Evolutionary conservation across 148 eudicot species (phyloP).

Genomic region (Nyssa sinensis): DNA sequence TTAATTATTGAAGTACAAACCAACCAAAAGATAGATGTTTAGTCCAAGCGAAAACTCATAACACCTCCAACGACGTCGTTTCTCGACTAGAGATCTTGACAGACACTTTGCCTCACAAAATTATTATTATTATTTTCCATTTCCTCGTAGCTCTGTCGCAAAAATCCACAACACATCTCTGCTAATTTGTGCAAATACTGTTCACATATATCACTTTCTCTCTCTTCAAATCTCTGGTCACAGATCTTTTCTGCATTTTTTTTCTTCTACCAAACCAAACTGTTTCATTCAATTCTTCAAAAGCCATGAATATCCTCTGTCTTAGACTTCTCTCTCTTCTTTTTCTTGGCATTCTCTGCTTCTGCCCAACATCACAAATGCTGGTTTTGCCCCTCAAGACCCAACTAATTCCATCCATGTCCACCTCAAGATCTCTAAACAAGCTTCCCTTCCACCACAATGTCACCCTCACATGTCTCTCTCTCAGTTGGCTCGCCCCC

Average conservation of each 20-base stretch:
- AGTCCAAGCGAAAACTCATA: not conserved
- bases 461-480: slow-evolving; percentile 40
- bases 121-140: not conserved
- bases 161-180: not conserved
- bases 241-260: not conserved
- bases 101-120: not conserved
- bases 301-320: slow-evolving; percentile 3
- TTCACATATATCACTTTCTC: not conserved
- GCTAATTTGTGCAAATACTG: not conserved
- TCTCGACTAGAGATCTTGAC: not conserved
- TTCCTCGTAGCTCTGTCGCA: not conserved
- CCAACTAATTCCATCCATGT: slow-evolving; percentile 19
- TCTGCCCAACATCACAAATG: slow-evolving; percentile 10
- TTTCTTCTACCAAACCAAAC: not conserved
- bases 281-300: not conserved
- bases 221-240: not conserved
- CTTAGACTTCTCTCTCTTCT: slow-evolving; percentile 9
- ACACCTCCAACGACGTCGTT: not conserved
- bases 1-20: not conserved
- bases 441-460: slow-evolving; percentile 47
- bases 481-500: slow-evolving; percentile 43
- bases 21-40: not conserved
- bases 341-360: not conserved
- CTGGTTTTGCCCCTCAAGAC: slow-evolving; percentile 37
- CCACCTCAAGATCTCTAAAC: slow-evolving; percentile 23